phyloP scores from a whole-genome alignment of 805 yeast species.

The Zygosaccharomyces bailii region DNA sequence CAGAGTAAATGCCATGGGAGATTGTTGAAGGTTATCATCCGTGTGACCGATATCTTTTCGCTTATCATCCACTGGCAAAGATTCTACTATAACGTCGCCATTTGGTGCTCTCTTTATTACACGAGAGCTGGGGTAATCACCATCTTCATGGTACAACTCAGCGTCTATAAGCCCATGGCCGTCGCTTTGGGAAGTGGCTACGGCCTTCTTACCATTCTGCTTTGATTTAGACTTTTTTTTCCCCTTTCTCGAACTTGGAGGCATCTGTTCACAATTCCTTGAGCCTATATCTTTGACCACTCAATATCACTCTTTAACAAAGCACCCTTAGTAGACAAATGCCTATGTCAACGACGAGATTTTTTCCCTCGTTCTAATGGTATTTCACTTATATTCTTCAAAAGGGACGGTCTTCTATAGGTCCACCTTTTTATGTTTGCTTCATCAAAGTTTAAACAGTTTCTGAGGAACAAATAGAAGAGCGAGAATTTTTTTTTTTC shows the following conservation, averaged over 20 bases:
- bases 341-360: background rate
- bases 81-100: slow-evolving; percentile 73
- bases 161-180: slow-evolving; percentile 34
- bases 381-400: background rate
- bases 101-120: slow-evolving; percentile 67
- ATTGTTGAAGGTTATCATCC: slow-evolving; percentile 8
- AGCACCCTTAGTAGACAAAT: background rate
- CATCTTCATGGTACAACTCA: slow-evolving; percentile 50
- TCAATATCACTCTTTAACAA: background rate
- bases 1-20: slow-evolving; percentile 28
- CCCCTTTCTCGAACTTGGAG: slow-evolving; percentile 28
- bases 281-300: background rate
- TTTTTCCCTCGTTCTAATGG: background rate
- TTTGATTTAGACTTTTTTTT: slow-evolving; percentile 31
- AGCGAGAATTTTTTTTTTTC: slow-evolving; percentile 16
- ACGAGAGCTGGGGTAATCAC: slow-evolving; percentile 69
- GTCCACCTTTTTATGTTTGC: background rate
- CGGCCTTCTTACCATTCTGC: slow-evolving; percentile 16
- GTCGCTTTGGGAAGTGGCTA: background rate
- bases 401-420: background rate
- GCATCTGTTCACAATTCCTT: slow-evolving; percentile 19
- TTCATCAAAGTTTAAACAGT: slow-evolving; percentile 5
- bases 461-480: slow-evolving; percentile 8
- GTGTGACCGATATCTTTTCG: slow-evolving; percentile 2
- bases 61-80: slow-evolving; percentile 21